Conservation (phyloP, 108 stramenopile species). For the Pelagomonas calceolata region DNA sequence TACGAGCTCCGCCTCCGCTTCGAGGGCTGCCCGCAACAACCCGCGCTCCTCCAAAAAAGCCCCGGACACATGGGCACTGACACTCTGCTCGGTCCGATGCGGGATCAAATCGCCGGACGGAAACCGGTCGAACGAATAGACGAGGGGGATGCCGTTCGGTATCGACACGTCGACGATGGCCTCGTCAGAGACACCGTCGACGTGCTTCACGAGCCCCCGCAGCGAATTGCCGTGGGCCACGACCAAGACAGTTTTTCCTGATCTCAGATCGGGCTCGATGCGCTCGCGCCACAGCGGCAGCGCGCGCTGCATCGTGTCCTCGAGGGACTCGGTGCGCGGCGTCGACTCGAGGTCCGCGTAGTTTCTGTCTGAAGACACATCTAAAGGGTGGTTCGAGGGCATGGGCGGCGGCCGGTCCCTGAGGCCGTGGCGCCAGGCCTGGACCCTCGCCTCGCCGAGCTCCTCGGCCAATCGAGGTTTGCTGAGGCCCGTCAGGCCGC, state of each 20-base stretch:
- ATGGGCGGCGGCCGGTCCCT: slow-evolving; percentile 40
- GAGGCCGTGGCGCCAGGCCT: slow-evolving; percentile 56
- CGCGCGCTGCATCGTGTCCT: slow-evolving; percentile 73
- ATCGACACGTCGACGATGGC: slow-evolving; percentile 75
- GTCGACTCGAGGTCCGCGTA: slow-evolving; percentile 75
- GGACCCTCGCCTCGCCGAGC: slow-evolving; percentile 71
- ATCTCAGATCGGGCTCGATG: slow-evolving; percentile 60
- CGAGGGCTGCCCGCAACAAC: slow-evolving; percentile 65
- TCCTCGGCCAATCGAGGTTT: slow-evolving; percentile 69
- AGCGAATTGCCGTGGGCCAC: slow-evolving; percentile 86
- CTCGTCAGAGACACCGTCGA: slow-evolving; percentile 50
- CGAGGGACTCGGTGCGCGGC: slow-evolving; percentile 73
- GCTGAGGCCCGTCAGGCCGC: slow-evolving; percentile 69
- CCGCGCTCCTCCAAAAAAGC: slow-evolving; percentile 73
- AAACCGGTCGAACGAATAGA: slow-evolving; percentile 69
- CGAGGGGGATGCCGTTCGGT: slow-evolving; percentile 82
- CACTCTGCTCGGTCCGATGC: background rate
- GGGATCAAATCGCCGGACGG: background rate
- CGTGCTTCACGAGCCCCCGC: slow-evolving; percentile 61
- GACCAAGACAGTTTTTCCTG: slow-evolving; percentile 76
- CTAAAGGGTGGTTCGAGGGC: slow-evolving; percentile 37
- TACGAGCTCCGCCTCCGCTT: slow-evolving; percentile 65
- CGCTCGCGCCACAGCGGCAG: slow-evolving; percentile 69
- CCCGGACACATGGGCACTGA: background rate
- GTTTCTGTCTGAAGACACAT: slow-evolving; percentile 68